Evolutionary conservation across 495 filamentous ascomycete genomes (phyloP).

Genomic region (Hypoxylon subgilvum): DNA sequence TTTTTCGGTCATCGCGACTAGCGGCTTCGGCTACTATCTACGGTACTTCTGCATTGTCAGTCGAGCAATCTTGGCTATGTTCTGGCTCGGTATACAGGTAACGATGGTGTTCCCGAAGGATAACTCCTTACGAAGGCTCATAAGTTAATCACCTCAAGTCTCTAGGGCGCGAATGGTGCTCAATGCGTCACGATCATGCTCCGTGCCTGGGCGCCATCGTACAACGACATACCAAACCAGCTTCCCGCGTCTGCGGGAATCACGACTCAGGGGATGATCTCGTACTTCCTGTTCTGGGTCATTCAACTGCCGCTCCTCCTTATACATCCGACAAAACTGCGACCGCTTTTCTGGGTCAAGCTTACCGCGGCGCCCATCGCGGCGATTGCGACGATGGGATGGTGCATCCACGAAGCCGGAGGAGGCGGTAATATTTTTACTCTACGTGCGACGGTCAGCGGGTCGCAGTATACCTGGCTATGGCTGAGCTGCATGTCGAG

Average conservation of each 20-base stretch:
- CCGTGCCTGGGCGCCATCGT: slow-evolving; percentile 70
- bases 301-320: slow-evolving; percentile 60
- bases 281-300: slow-evolving; percentile 67
- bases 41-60: slow-evolving; percentile 71
- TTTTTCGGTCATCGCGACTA: slow-evolving; percentile 71
- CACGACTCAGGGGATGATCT: slow-evolving; percentile 67
- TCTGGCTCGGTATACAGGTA: slow-evolving; percentile 70
- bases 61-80: slow-evolving; percentile 69
- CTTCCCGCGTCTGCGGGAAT: slow-evolving; percentile 66
- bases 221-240: slow-evolving; percentile 58
- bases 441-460: slow-evolving; percentile 49
- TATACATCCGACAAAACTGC: slow-evolving; percentile 63
- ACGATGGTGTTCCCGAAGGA: neutral
- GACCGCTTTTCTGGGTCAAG: slow-evolving; percentile 67
- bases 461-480: slow-evolving; percentile 49
- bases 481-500: slow-evolving; percentile 54
- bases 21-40: slow-evolving; percentile 72
- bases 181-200: slow-evolving; percentile 71
- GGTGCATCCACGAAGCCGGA: slow-evolving; percentile 57
- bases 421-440: slow-evolving; percentile 54
- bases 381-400: slow-evolving; percentile 60
- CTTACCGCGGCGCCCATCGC: slow-evolving; percentile 58
- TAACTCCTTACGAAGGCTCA: neutral
- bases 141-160: neutral
- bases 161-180: slow-evolving; percentile 68